Base-by-base conservation (phyloP, 805 yeast species). In the Debaryomyces maramus region DNA sequence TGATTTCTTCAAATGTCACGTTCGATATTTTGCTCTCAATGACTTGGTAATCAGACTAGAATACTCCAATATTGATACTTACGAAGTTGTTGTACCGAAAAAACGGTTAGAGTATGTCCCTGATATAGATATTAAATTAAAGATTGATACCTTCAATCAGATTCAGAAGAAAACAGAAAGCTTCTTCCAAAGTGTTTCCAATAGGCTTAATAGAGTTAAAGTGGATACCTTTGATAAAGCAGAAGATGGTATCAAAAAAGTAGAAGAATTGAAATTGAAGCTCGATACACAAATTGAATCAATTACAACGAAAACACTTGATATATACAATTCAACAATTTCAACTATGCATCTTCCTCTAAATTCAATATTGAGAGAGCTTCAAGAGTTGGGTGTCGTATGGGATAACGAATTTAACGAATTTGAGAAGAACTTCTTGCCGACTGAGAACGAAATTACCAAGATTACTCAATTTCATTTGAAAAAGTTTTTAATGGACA, bases 361-460 rank as follows among this genome's bases (percentile, higher is more conserved):
- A 48, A 93, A 95, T 53, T 65, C 77, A 0, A 75, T 85, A 2
- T 63, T 89, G 19, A 69, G 91, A 50, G 75, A 75, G 24, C 70
- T 91, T 13, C 97, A 91, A 53, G 89, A 85, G 41, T 65, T 82
- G 20, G 90, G 95, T 3, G 89, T 88, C 16, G 77, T 72, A 29
- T 93, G 98, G 98, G 96, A 91, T 61, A 52, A 63, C 16, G 95
- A 84, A 41, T 89, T 93, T 52, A 74, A 79, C 26, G 85, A 79
- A 6, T 91, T 93, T 64, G 97, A 87, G 44, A 74, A 75, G 32
- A 73, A 73, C 15, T 93, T 77, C 55, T 73, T 91, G 44, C 98
- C 98, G 1, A 81, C 95, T 6, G 98, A 93, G 59, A 87, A 83
- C 53, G 99, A 93, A 72, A 86, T 93, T 49, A 82, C 95, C 4